Conservation (phyloP, 768 basidiomycete species). For the Melanogaster broomeanus region DNA sequence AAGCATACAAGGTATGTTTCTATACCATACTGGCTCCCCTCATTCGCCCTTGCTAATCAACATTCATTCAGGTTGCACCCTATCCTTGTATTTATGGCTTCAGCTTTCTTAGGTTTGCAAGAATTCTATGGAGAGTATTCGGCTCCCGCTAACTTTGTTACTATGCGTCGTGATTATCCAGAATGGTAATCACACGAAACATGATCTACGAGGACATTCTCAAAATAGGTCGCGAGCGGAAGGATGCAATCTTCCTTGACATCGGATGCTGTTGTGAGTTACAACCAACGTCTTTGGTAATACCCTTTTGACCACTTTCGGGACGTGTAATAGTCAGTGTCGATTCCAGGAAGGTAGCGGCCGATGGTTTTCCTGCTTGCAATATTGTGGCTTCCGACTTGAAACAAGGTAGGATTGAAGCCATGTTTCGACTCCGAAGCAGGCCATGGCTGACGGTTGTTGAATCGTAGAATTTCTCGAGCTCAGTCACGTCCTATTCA, state of each 20-base stretch:
- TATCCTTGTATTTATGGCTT: conserved; percentile 31
- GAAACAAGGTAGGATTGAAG: conserved; percentile 24
- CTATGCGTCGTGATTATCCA: background rate
- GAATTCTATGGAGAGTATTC: too few relatives aligned
- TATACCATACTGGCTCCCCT: background rate
- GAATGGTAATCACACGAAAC: background rate
- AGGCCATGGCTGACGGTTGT: too few relatives aligned
- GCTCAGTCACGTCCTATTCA: conserved; percentile 60
- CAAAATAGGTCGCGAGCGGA: conserved; percentile 31
- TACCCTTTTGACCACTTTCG: background rate
- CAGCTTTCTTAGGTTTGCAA: conserved; percentile 18
- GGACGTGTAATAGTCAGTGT: conserved; percentile 31
- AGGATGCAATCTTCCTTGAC: conserved; percentile 39
- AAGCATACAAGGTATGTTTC: conserved; percentile 24
- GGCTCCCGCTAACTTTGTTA: background rate
- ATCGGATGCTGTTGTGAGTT: conserved; percentile 41
- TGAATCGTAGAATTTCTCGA: conserved; percentile 51
- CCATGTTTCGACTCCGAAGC: too few relatives aligned
- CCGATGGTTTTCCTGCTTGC: conserved; percentile 38
- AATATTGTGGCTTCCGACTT: conserved; percentile 38
- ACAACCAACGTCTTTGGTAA: too few relatives aligned
- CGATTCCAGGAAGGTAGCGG: conserved; percentile 36
- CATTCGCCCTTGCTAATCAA: background rate
- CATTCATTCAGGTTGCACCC: background rate
- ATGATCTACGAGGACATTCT: conserved; percentile 22